Conservation (phyloP, 495 filamentous ascomycete genomes). For the Aspergillus avenaceus region DNA sequence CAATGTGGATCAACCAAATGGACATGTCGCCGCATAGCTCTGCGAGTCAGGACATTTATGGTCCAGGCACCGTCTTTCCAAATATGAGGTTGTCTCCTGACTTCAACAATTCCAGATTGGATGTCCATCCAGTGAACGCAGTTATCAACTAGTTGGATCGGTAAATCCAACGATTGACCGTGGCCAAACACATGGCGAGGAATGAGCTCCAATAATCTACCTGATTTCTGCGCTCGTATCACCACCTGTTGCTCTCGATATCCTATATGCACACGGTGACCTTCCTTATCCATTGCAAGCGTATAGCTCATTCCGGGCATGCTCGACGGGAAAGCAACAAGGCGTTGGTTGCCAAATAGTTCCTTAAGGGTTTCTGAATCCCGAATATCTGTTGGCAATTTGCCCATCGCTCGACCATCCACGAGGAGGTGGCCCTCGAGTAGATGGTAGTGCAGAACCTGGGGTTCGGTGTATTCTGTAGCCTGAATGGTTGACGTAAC, state of each 20-base stretch:
- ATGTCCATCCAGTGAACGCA: constrained; percentile 59
- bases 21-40: constrained; percentile 10
- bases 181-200: constrained; percentile 32
- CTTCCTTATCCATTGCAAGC: constrained; percentile 19
- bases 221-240: constrained; percentile 10
- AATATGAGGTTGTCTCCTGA: constrained; percentile 30
- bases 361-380: constrained; percentile 30
- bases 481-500: constrained; percentile 18
- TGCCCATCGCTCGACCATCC: constrained; percentile 46
- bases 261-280: constrained; percentile 38
- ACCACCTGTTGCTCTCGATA: constrained; percentile 24
- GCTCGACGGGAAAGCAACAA: constrained; percentile 41
- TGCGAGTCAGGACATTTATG: constrained; percentile 19
- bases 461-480: constrained; percentile 5
- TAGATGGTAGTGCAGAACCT: constrained; percentile 46
- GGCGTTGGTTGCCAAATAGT: constrained; percentile 39
- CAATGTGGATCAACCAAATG: constrained; percentile 33
- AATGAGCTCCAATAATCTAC: constrained; percentile 39
- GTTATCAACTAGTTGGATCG: constrained; percentile 38
- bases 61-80: constrained; percentile 27
- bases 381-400: constrained; percentile 46
- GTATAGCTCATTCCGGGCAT: constrained; percentile 44
- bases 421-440: constrained; percentile 55
- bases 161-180: constrained; percentile 33
- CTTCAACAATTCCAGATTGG: constrained; percentile 35